Evolutionary conservation across 176 grass and related monocot genomes (phyloP), one percentile per base, ranked within the genome.

Genomic region (Tillandsia fasciculata): DNA sequence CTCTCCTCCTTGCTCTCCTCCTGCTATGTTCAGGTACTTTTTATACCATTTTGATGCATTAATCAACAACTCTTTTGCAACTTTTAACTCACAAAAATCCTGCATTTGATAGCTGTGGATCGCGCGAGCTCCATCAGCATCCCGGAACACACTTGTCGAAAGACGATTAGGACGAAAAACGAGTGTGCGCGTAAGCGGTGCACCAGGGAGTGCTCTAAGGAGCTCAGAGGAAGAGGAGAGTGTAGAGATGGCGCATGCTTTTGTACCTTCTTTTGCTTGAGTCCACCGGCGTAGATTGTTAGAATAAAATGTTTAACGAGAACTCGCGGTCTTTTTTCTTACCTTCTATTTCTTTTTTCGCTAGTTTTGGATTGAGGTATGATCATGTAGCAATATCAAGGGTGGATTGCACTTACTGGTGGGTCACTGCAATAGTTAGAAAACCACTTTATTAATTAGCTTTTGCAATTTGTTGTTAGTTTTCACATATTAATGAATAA

Each of bases 171-270:
- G 15, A 13, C n/a, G 4, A 0, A 42, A 59, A n/a, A 22, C 15
- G 20, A 59, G 54, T 59, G 54, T 2, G 9, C 8, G 54, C 54
- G n/a, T 59, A 33, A 49, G 65, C n/a, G 6, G 17, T 67, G 65
- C 13, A 47, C 15, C 7, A 29, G 17, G 64, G 64, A 33, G 64
- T 66, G 64, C 14, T 66, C 64, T 2, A 48, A 42, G 29, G 13
- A 66, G 64, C 64, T 12, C 64, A 17, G n/a, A 48, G 64, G 64
- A 11, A 66, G 26, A 66, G 64, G 64, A 48, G 28, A 48, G 12
- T 66, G 28, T 14, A 48, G 26, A 10, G 29, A 48, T 66, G 64
- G 11, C 10, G 28, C 48, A 13, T 67, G 65, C 15, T 67, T n/a
- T 15, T 67, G 65, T 15, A 48, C 27, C 26, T 66, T 66, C 29